Percentiles rank a stretch among this genome's conserved stretches.
These are phyloP conservation scores for Papilionanthe hybrid DNA, from an alignment of 116 monocot species.

Conservation along the genomic window DNA sequence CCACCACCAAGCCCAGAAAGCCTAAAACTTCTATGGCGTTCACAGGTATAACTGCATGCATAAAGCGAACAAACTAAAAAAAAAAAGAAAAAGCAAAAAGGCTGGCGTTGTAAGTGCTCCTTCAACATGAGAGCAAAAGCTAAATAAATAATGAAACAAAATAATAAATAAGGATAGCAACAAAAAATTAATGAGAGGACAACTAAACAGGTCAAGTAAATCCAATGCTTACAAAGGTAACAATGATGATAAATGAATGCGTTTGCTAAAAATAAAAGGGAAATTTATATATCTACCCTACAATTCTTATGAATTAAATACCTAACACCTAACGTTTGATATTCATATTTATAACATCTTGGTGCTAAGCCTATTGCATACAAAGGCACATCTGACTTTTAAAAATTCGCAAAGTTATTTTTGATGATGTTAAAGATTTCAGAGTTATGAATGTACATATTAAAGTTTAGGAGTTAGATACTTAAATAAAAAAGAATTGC, in stretches of 20 bases:
- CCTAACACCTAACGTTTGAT: no score
- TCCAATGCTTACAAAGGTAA: neutral
- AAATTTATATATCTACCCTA: no score
- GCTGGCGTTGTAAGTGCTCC: neutral
- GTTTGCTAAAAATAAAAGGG: neutral
- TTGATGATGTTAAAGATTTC: no score
- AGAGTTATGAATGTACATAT: no score
- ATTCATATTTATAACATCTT: no score
- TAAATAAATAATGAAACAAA: neutral
- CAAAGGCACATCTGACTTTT: no score
- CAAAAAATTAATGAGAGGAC: neutral
- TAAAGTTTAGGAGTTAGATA: no score
- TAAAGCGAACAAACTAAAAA: no score
- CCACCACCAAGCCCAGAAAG: neutral
- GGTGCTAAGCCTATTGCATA: no score
- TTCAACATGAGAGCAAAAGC: neutral
- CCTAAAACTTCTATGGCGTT: neutral
- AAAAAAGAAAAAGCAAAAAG: neutral
- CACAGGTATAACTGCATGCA: neutral
- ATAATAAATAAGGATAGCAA: neutral
- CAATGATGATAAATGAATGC: neutral
- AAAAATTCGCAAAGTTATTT: no score
- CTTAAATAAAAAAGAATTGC: no score
- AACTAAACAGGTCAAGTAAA: neutral
- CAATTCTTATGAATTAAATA: no score